Conservation (phyloP, 345 rosid genomes). For the Sonneratia caseolaris region DNA sequence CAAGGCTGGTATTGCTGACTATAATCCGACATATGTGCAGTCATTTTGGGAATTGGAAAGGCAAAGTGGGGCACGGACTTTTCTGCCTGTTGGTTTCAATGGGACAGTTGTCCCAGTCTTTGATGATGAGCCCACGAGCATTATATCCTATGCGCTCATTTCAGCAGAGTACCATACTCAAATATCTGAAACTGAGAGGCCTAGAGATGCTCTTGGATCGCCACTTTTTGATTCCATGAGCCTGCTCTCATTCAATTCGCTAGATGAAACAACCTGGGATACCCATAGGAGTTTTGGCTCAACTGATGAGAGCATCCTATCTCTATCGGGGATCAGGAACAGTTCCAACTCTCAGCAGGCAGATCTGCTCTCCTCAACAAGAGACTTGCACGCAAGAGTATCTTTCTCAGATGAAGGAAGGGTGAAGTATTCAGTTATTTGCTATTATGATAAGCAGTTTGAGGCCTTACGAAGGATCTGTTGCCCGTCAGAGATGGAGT, state of each 20-base stretch:
- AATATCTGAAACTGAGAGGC: constrained; percentile 53
- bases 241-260: constrained; percentile 39
- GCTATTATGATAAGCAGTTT: constrained; percentile 79
- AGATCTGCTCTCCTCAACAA: constrained; percentile 47
- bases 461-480: constrained; percentile 82
- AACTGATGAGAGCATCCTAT: constrained; percentile 42
- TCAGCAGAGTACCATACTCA: constrained; percentile 62
- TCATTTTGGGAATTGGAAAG: constrained; percentile 64
- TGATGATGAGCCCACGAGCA: constrained; percentile 92
- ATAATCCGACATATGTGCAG: constrained; percentile 49
- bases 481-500: constrained; percentile 83
- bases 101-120: constrained; percentile 73
- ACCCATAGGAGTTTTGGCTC: constrained; percentile 39
- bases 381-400: constrained; percentile 67
- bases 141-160: constrained; percentile 71
- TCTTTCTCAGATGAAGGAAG: constrained; percentile 74
- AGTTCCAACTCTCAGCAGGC: constrained; percentile 32
- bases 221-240: constrained; percentile 50
- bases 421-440: constrained; percentile 66
- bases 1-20: constrained; percentile 44
- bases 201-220: constrained; percentile 39
- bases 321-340: constrained; percentile 23
- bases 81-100: constrained; percentile 60
- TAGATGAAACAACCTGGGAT: constrained; percentile 42
- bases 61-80: constrained; percentile 66